Conservation (phyloP, 2,329 filamentous ascomycete species). For the Trichoderma cornu-damae region DNA sequence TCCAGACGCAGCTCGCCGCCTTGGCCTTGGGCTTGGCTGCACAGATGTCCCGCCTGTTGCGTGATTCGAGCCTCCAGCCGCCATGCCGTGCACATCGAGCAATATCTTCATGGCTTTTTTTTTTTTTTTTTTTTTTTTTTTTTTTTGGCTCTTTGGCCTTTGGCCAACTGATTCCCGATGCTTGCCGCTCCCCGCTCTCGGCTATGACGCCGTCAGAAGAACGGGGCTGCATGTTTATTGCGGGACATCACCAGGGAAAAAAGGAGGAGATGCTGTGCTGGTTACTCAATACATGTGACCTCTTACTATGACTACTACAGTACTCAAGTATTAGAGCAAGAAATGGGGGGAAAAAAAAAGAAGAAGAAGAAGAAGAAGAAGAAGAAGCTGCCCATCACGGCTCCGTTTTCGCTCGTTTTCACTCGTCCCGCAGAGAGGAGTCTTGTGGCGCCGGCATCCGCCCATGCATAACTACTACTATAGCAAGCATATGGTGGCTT, state of each 20-base stretch:
- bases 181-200: not conserved
- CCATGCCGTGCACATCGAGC: not conserved
- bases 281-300: too few relatives aligned
- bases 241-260: not conserved
- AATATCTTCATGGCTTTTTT: not conserved
- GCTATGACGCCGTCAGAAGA: not conserved
- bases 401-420: slow-evolving; percentile 14
- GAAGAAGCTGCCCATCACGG: not conserved
- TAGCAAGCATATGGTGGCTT: not conserved
- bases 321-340: too few relatives aligned
- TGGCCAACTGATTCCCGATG: slow-evolving; percentile 10
- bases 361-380: not conserved
- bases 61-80: not conserved
- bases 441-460: slow-evolving; percentile 9
- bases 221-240: not conserved
- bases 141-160: not conserved
- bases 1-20: not conserved
- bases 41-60: not conserved
- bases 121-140: too few relatives aligned
- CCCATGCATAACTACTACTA: too few relatives aligned
- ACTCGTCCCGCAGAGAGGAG: slow-evolving; percentile 7
- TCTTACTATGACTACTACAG: too few relatives aligned
- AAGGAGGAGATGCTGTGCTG: too few relatives aligned
- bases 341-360: not conserved
- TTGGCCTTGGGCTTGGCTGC: not conserved